Percentiles rank a stretch among this genome's conserved stretches.
Conservation (phyloP, 164 flowering plant genomes). For the Tinospora cordifolia region DNA sequence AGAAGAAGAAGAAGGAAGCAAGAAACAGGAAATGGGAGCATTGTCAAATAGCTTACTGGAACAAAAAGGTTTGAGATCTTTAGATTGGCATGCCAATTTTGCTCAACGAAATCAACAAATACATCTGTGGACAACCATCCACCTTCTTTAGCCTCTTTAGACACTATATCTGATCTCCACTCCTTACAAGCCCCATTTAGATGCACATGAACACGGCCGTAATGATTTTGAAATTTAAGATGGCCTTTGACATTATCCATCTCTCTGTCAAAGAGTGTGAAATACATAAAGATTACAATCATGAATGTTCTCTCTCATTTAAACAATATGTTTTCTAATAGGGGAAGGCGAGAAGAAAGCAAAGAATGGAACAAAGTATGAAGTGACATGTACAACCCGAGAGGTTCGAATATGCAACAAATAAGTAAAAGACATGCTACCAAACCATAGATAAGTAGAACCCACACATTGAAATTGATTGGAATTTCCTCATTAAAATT, state of each 20-base stretch:
- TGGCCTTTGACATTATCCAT: constrained; percentile 84
- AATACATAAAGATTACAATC: constrained; percentile 11
- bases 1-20: background rate
- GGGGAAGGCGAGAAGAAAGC: too few species aligned
- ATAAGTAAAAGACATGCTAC: too few species aligned
- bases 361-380: too few species aligned
- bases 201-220: constrained; percentile 73
- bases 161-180: constrained; percentile 63
- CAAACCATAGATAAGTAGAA: background rate
- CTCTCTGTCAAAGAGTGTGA: constrained; percentile 41
- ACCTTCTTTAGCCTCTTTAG: constrained; percentile 72
- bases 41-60: constrained; percentile 63
- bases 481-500: background rate
- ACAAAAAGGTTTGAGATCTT: constrained; percentile 74
- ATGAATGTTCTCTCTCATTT: background rate
- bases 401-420: too few species aligned
- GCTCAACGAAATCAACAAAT: constrained; percentile 75
- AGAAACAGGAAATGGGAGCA: background rate
- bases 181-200: constrained; percentile 73
- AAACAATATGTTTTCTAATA: too few species aligned
- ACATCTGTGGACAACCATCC: constrained; percentile 90
- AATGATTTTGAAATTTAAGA: constrained; percentile 84
- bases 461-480: background rate
- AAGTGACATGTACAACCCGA: too few species aligned
- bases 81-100: constrained; percentile 89